A percentile compares a stretch with the other conserved stretches of the same genome.
Conservation (phyloP, 2,329 filamentous ascomycete species). For the Alternaria consortialis region DNA sequence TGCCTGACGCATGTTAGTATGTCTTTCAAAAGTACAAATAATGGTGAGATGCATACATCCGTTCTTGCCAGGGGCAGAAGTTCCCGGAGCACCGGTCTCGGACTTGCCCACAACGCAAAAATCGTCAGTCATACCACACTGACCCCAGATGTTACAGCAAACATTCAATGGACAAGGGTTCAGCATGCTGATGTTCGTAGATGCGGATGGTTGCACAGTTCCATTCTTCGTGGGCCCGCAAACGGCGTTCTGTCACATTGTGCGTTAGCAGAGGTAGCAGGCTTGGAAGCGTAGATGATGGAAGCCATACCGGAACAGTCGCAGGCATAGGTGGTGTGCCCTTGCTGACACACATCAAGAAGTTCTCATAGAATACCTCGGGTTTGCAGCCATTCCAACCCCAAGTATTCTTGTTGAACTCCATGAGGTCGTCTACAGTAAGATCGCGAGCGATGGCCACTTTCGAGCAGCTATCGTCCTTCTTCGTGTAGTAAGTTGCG, state of each 20-base stretch:
- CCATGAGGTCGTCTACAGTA: constrained; percentile 1
- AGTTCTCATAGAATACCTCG: background rate
- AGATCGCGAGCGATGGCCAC: constrained; percentile 12
- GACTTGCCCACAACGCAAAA: constrained; percentile 19
- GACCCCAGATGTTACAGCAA: constrained; percentile 32
- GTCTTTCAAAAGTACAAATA: too few species aligned
- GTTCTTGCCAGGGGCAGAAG: constrained; percentile 15
- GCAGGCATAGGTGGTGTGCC: constrained; percentile 23
- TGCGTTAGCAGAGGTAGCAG: too few species aligned
- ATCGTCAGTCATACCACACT: constrained; percentile 25
- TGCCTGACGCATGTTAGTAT: background rate
- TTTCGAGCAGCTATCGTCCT: constrained; percentile 16
- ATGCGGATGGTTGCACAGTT: constrained; percentile 46
- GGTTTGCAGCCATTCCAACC: constrained; percentile 27
- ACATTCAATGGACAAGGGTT: constrained; percentile 31
- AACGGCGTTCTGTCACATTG: constrained; percentile 37
- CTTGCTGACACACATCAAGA: constrained; percentile 18
- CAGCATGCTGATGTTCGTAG: constrained; percentile 32
- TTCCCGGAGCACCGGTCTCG: constrained; percentile 13
- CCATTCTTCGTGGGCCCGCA: constrained; percentile 59
- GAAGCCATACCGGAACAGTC: constrained; percentile 23
- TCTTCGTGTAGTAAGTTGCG: constrained; percentile 5
- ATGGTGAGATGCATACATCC: constrained; percentile 6
- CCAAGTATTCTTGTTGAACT: constrained; percentile 26
- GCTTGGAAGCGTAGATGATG: too few species aligned